Evolutionary conservation across 2,329 filamentous ascomycete genomes (phyloP).

Genomic region (Paecilomyces dactylethromorphus): DNA sequence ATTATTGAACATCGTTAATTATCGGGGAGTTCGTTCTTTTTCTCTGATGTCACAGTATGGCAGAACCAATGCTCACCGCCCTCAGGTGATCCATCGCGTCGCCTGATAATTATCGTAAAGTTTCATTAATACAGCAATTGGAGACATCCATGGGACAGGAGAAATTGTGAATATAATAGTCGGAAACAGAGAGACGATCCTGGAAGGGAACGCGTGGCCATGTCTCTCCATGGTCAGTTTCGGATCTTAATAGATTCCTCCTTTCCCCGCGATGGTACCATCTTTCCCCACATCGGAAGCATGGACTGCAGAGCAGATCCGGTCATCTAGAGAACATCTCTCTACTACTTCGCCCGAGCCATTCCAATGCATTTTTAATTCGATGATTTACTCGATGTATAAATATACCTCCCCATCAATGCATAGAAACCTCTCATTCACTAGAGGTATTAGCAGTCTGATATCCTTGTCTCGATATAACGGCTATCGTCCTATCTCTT

Average conservation of each 20-base stretch:
- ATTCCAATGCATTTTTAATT: neutral
- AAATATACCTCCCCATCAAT: neutral
- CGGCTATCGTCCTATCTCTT: neutral
- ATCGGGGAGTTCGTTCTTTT: neutral
- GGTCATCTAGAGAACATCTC: neutral
- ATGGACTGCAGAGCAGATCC: neutral
- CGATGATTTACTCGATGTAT: neutral
- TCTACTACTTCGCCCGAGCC: neutral
- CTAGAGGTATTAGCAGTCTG: neutral
- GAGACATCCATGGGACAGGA: neutral
- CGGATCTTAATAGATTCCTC: neutral
- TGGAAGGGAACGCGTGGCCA: neutral
- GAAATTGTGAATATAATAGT: neutral
- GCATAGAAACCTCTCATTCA: neutral
- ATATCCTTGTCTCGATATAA: neutral
- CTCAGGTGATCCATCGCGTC: neutral
- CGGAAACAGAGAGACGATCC: too few species aligned
- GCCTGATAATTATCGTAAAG: neutral
- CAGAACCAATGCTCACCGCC: slow-evolving; percentile 1
- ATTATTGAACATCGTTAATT: neutral
- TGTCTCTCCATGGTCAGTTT: neutral
- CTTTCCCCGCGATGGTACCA: neutral
- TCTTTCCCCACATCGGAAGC: neutral
- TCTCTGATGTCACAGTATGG: neutral
- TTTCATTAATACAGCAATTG: neutral